Conservation (phyloP, 2,329 filamentous ascomycete species). For the Diplodia corticola region DNA sequence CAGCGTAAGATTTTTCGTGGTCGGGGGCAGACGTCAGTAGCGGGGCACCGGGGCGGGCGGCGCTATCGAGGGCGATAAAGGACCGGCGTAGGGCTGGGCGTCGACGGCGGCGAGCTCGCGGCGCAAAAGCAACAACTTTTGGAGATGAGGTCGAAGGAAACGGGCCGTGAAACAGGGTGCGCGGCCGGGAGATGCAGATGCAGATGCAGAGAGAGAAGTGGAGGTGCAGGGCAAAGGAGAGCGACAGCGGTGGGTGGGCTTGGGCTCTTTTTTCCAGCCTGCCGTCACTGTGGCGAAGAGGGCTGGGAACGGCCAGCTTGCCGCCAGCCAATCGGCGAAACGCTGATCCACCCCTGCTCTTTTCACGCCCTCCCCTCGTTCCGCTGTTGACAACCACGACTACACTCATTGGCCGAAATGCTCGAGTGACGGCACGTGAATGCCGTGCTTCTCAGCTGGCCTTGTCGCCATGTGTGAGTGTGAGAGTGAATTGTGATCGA, state of each 20-base stretch:
- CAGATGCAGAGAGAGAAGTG: constrained; percentile 4
- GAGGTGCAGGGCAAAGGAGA: constrained; percentile 7
- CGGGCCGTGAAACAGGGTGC: constrained; percentile 5
- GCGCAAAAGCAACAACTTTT: background rate
- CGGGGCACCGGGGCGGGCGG: constrained; percentile 21
- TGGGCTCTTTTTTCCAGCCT: constrained; percentile 10
- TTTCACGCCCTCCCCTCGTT: background rate
- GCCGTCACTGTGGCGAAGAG: constrained; percentile 22
- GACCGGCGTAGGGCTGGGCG: constrained; percentile 21
- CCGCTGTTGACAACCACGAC: background rate
- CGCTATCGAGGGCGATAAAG: constrained; percentile 23
- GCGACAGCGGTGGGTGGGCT: background rate
- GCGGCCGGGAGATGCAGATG: background rate
- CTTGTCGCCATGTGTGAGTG: no score
- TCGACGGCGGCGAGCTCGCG: constrained; percentile 1
- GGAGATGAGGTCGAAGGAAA: background rate
- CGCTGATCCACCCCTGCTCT: constrained; percentile 21
- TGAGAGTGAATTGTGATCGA: no score
- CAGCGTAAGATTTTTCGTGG: constrained; percentile 23
- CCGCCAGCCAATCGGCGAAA: constrained; percentile 22
- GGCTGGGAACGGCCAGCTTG: constrained; percentile 18
- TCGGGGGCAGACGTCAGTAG: constrained; percentile 23
- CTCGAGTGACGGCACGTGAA: background rate
- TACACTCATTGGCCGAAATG: background rate
- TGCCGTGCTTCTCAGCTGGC: background rate